phyloP scores from a whole-genome alignment of 106 monocot species.

The Dioscorea dumetorum region DNA sequence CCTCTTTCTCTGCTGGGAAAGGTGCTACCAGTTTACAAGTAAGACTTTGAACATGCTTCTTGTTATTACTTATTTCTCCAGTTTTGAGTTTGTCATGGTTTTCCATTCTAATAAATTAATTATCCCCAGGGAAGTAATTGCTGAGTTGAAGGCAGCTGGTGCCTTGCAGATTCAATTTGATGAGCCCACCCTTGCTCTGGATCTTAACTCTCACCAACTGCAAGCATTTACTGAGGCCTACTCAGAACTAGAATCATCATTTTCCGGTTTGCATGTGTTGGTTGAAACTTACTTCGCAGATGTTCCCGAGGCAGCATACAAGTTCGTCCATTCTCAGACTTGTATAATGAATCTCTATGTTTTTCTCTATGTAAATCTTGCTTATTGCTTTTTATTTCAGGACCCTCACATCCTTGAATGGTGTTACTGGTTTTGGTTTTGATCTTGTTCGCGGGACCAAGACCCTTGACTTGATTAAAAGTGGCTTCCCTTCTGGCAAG shows the following conservation, averaged over 20 bases:
- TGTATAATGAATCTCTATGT: no score
- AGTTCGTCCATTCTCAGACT: slow-evolving; percentile 1
- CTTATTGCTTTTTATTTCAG: not conserved
- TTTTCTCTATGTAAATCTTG: not conserved
- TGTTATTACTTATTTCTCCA: not conserved
- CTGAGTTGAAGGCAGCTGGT: slow-evolving; percentile 8
- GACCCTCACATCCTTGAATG: slow-evolving; percentile 13
- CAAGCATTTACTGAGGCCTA: slow-evolving; percentile 6
- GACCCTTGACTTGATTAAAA: slow-evolving; percentile 13
- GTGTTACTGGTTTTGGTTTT: slow-evolving; percentile 15
- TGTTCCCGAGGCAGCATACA: slow-evolving; percentile 10
- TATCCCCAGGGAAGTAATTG: slow-evolving; percentile 46
- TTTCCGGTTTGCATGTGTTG: not conserved
- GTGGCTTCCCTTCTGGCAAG: slow-evolving; percentile 12
- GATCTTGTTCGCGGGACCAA: slow-evolving; percentile 15
- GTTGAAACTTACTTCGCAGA: slow-evolving; percentile 4
- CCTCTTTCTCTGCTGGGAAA: slow-evolving; percentile 54
- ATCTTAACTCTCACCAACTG: slow-evolving; percentile 4
- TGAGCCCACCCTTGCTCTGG: slow-evolving; percentile 3
- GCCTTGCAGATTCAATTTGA: slow-evolving; percentile 2
- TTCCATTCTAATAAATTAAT: not conserved
- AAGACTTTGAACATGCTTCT: not conserved
- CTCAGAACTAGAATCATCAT: slow-evolving; percentile 2
- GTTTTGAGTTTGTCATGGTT: not conserved
- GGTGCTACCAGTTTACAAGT: slow-evolving; percentile 80